Evolutionary conservation across 2,329 filamentous ascomycete species (phyloP), one percentile per base, ranked within the genome.

Genomic region (Penicillium nordicum): DNA sequence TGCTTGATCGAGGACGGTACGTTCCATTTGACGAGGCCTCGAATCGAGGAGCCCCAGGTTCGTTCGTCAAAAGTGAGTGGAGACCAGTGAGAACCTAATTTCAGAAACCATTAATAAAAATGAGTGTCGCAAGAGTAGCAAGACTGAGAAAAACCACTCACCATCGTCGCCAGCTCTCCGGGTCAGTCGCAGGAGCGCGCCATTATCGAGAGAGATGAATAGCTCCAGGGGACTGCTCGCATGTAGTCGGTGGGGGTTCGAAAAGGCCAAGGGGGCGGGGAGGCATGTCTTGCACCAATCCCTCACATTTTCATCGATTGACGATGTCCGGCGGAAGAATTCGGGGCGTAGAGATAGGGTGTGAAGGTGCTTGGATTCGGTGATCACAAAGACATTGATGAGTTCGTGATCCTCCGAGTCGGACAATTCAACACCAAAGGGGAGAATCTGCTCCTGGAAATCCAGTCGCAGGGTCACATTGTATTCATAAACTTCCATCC

Each of bases 311-410:
- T 87, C 84, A 63, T 95, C 90, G 16, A 87, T 84, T 21, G 85
- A 85, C 0, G 82, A 80, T 57, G 82, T 81, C 71, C 86, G 86
- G 58, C 86, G 82, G 72, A 97, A 96, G 69, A 90, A 88, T 64
- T 94, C 90, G 30, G 89, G 88, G 57, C 88, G 87, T 48, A 99
- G 76, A n/a, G 83, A 88, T 63, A 99, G 82, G 12, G 90, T 92
- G 75, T 92, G 92, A 18, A 99, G 80, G 62, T 90, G 86, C 68
- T 88, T 89, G n/a, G 83, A 80, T 59, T 86, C 83, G 58, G 92
- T 93, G 67, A 96, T 80, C 49, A 89, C 88, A 73, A 92, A 95
- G 42, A 92, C 82, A 64, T 84, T 88, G 50, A 97, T 77, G 58
- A 86, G 83, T 78, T 96, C 89, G 67, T 88, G 88, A 57, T 90